A percentile compares a stretch with the other conserved stretches of the same genome.
phyloP scores from a whole-genome alignment of 140 eudicot species.

The Oenanthe javanica region DNA sequence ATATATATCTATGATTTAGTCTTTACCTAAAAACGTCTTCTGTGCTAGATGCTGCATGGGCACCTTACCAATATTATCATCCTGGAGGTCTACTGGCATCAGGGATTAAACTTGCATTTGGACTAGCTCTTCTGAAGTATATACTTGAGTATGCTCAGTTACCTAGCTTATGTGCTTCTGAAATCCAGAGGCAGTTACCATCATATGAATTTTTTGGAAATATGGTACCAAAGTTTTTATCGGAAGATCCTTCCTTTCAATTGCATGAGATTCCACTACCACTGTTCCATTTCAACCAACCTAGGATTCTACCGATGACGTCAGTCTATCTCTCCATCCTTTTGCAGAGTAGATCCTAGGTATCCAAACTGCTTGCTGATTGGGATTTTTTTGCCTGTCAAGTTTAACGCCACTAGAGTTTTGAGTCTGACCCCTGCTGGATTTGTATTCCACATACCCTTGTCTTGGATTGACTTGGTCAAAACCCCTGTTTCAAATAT shows the following conservation, averaged over 20 bases:
- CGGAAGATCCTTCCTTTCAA: neutral
- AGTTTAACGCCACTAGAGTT: neutral
- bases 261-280: neutral
- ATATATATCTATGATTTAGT: too few relatives aligned
- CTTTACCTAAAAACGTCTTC: too few relatives aligned
- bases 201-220: neutral
- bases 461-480: neutral
- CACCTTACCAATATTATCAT: too few relatives aligned
- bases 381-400: neutral
- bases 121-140: neutral
- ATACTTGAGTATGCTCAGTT: neutral
- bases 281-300: neutral
- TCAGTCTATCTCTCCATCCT: neutral
- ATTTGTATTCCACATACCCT: neutral
- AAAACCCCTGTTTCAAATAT: neutral
- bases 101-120: neutral
- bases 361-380: neutral
- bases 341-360: neutral
- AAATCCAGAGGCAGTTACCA: neutral
- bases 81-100: neutral
- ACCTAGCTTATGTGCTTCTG: neutral
- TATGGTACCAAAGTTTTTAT: too few relatives aligned
- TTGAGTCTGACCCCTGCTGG: neutral
- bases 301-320: neutral
- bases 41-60: too few relatives aligned